Base-by-base conservation (phyloP, 345 rosid genomes). In the Pistacia vera region DNA sequence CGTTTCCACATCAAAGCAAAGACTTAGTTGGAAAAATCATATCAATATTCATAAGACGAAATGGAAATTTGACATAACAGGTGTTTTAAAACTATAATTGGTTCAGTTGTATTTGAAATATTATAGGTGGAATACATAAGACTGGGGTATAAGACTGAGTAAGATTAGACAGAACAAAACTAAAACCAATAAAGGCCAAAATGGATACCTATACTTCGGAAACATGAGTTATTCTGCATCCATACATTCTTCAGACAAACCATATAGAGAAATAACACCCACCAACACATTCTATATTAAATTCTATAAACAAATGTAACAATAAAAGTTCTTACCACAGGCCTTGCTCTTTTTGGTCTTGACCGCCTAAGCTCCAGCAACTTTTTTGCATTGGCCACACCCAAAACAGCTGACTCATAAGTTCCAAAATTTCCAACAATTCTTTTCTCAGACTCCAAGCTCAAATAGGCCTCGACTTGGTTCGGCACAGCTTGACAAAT, bases 391-490 rank as follows among this genome's bases (percentile, higher is more conserved):
- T 89, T 92, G 54, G 95, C 93, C 74, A 91, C 89, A 60, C 97
- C 97, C 68, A 92, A 68, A 72, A 95, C 91, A 2, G 97, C 97
- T 12, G 98, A 92, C 81, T 90, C 95, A 51, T 86, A 92, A 2
- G 98, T 91, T 59, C 87, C 97, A 30, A 95, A 80, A 83, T 95
- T 92, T 55, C 94, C 97, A 49, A 88, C 95, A 22, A 92, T 87
- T 58, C 77, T 85, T 76, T 80, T 91, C 61, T 90, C 82, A 46
- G 97, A 95, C 86, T 91, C 98, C 87, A 92, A 80, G 76, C 87
- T 89, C 66, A 92, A 70, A 71, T 91, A 92, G 2, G 97, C 97
- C 82, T 91, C 95, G 0, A 92, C 81, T 68, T 74, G 76, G 81
- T 89, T 92, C 12, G 94, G 97, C 63, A 77, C 93, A 8, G 92